Conservation (phyloP, 805 yeast species). For the Candida incommunis region DNA sequence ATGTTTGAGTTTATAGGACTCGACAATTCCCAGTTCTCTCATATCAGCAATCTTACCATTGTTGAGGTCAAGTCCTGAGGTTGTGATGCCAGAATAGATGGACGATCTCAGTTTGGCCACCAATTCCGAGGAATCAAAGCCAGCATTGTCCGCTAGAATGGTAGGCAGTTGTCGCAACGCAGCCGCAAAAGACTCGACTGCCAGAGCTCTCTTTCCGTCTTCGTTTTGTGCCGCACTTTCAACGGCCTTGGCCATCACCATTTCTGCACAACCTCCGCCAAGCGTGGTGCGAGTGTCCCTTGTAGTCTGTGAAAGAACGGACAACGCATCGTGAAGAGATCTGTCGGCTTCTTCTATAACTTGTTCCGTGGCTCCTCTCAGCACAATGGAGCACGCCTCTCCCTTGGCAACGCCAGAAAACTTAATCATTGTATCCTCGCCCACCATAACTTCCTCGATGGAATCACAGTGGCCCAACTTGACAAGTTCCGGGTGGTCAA, state of each 20-base stretch:
- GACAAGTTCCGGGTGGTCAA: slow-evolving; percentile 80
- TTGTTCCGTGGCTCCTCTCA: slow-evolving; percentile 96
- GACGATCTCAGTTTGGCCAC: slow-evolving; percentile 83
- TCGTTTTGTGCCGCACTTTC: slow-evolving; percentile 85
- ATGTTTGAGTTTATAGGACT: slow-evolving; percentile 77
- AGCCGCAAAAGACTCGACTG: slow-evolving; percentile 86
- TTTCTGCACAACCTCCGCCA: slow-evolving; percentile 91
- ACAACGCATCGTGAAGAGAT: slow-evolving; percentile 90
- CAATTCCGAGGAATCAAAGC: slow-evolving; percentile 84
- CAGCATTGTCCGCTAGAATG: slow-evolving; percentile 93
- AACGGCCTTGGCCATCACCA: slow-evolving; percentile 96
- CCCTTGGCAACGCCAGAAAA: slow-evolving; percentile 95
- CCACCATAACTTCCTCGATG: slow-evolving; percentile 86
- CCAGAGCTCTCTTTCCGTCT: slow-evolving; percentile 85
- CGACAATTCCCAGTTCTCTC: slow-evolving; percentile 87
- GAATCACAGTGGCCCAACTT: slow-evolving; percentile 76
- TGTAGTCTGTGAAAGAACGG: slow-evolving; percentile 91
- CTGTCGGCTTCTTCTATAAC: slow-evolving; percentile 94
- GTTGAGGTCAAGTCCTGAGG: slow-evolving; percentile 82
- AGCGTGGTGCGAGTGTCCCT: slow-evolving; percentile 80
- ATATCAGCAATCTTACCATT: slow-evolving; percentile 81
- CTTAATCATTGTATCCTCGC: slow-evolving; percentile 80
- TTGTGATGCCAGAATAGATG: slow-evolving; percentile 80
- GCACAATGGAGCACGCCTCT: slow-evolving; percentile 88
- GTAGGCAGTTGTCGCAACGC: slow-evolving; percentile 93